Percentiles rank a stretch among this genome's conserved stretches.
Conservation (phyloP, 1,139 yeast species). For the Trichomonascaceae sp. region DNA sequence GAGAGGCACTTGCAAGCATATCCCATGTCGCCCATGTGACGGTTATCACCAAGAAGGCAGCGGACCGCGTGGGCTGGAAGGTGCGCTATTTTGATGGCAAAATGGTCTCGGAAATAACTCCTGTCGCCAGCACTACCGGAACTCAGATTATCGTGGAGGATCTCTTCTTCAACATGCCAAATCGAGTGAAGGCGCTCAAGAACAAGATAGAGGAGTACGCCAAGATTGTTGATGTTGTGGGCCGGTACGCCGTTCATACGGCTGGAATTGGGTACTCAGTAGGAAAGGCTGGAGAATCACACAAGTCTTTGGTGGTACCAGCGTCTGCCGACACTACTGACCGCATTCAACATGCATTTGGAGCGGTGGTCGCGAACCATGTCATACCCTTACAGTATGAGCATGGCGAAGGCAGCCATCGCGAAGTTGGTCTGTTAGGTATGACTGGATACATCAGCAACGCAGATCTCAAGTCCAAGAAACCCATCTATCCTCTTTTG, state of each 20-base stretch:
- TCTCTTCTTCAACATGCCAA: conserved; percentile 77
- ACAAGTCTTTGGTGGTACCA: conserved; percentile 15
- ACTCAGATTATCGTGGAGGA: conserved; percentile 82
- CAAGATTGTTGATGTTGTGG: conserved; percentile 68
- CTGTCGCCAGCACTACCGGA: conserved; percentile 80
- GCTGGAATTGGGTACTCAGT: conserved; percentile 60
- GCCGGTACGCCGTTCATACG: conserved; percentile 72
- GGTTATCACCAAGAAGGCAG: conserved; percentile 49
- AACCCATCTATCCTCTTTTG: conserved; percentile 46
- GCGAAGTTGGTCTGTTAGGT: conserved; percentile 34
- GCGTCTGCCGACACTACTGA: conserved; percentile 31
- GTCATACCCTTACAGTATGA: conserved; percentile 22
- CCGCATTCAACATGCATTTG: conserved; percentile 61
- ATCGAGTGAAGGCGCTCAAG: conserved; percentile 51
- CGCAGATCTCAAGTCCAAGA: conserved; percentile 60
- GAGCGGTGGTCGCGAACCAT: conserved; percentile 55
- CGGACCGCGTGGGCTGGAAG: conserved; percentile 34
- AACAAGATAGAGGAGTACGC: conserved; percentile 57
- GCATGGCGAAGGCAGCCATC: conserved; percentile 3
- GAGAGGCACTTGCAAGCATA: conserved; percentile 67
- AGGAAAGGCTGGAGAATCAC: conserved; percentile 54
- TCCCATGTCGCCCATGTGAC: conserved; percentile 52
- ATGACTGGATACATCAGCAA: conserved; percentile 56
- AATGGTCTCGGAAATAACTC: conserved; percentile 42
- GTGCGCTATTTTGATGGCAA: conserved; percentile 56